These are phyloP conservation scores for Nannochloris sp. DNA, from an alignment of 139 green algal genomes.

Conservation along the genomic window DNA sequence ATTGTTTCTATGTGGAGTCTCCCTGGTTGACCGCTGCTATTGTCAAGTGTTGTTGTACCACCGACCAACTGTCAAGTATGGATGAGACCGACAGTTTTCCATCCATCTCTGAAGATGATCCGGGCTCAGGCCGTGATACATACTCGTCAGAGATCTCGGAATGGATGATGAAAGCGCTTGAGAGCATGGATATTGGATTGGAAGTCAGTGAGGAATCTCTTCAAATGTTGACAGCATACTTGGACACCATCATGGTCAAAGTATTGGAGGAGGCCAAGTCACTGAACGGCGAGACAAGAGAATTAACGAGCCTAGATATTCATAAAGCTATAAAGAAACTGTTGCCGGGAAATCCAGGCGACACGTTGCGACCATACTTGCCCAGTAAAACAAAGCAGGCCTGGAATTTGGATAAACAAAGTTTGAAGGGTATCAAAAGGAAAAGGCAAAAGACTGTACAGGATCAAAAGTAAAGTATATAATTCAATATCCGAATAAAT, in stretches of 20 bases:
- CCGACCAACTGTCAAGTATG: too few species aligned
- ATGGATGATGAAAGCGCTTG: not conserved
- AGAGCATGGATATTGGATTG: slow-evolving; percentile 1
- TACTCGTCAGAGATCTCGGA: not conserved
- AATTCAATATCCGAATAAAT: slow-evolving; percentile 5
- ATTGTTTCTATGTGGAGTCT: too few species aligned
- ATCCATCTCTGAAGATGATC: too few species aligned
- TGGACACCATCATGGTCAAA: slow-evolving; percentile 12
- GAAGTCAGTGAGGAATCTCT: not conserved
- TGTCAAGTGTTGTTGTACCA: too few species aligned
- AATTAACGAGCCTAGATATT: slow-evolving; percentile 27
- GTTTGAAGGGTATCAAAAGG: slow-evolving; percentile 27
- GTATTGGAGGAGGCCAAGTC: slow-evolving; percentile 21
- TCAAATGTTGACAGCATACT: slow-evolving; percentile 1
- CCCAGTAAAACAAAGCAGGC: slow-evolving; percentile 24
- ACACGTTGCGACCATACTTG: slow-evolving; percentile 21
- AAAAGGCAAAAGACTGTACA: slow-evolving; percentile 13
- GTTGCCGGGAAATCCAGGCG: slow-evolving; percentile 14
- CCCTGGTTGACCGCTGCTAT: too few species aligned
- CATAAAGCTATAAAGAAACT: slow-evolving; percentile 26
- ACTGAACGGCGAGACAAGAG: not conserved
- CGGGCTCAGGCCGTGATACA: too few species aligned
- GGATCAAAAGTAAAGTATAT: not conserved
- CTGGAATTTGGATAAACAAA: slow-evolving; percentile 32
- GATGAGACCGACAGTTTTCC: too few species aligned